Evolutionary conservation across 1,284 basidiomycete species (phyloP).

Genomic region (Cryptococcus sp.): DNA sequence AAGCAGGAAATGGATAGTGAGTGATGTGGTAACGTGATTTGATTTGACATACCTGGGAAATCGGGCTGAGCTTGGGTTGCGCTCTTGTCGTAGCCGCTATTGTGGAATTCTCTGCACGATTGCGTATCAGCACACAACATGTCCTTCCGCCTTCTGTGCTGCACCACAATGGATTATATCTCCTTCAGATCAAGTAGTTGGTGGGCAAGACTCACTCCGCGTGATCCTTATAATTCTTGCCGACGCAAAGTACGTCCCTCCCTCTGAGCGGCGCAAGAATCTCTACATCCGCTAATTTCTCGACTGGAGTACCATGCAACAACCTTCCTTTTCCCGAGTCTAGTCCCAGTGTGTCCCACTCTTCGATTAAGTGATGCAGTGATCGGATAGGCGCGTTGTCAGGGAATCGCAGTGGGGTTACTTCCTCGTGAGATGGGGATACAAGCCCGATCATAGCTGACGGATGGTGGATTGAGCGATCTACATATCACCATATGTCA

Average conservation of each 20-base stretch:
- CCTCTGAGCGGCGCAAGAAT: conserved; percentile 36
- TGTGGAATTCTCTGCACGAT: conserved; percentile 31
- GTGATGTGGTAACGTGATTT: not conserved
- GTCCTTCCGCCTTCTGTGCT: no score
- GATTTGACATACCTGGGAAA: conserved; percentile 21
- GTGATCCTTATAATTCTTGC: conserved; percentile 43
- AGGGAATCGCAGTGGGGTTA: conserved; percentile 26
- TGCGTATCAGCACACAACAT: no score
- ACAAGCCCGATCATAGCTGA: conserved; percentile 19
- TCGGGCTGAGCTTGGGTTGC: conserved; percentile 41
- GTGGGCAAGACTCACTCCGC: conserved; percentile 24
- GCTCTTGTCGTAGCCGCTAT: conserved; percentile 37
- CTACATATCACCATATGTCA: no score
- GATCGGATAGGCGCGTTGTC: conserved; percentile 22
- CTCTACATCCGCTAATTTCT: conserved; percentile 26
- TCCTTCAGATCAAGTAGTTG: not conserved
- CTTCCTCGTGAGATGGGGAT: conserved; percentile 9
- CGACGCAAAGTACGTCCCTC: conserved; percentile 37
- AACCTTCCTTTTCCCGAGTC: conserved; percentile 1
- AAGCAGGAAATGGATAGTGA: not conserved
- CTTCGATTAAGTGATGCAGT: conserved; percentile 30
- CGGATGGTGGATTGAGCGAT: no score
- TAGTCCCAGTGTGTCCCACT: conserved; percentile 23
- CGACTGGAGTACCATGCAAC: conserved; percentile 17
- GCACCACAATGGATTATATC: not conserved